Percentiles rank a stretch among this genome's conserved stretches.
phyloP scores from a whole-genome alignment of 2,329 filamentous ascomycete species.

The Herpotrichia juniperi region DNA sequence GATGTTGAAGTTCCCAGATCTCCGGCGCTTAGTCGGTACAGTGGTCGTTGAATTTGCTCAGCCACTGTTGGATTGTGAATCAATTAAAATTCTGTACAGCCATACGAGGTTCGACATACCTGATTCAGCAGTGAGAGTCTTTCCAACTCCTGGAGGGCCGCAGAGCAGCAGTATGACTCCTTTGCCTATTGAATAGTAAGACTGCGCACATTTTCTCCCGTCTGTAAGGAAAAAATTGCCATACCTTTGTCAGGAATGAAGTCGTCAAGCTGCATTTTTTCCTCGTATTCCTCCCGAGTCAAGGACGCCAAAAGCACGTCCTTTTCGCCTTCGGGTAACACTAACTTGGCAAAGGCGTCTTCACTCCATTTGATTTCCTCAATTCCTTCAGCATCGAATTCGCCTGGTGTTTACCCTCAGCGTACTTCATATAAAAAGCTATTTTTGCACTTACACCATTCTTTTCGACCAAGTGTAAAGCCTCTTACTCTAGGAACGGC shows the following conservation, averaged over 20 bases:
- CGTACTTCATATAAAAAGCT: no score
- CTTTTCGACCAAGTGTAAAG: slow-evolving; percentile 14
- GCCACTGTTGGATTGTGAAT: slow-evolving; percentile 59
- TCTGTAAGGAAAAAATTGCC: slow-evolving; percentile 52
- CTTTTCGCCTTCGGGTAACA: slow-evolving; percentile 14
- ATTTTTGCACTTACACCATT: slow-evolving; percentile 11
- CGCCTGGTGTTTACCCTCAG: background rate
- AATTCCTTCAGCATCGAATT: slow-evolving; percentile 48
- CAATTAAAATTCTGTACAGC: slow-evolving; percentile 37
- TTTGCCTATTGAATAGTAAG: slow-evolving; percentile 57
- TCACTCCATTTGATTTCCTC: slow-evolving; percentile 58
- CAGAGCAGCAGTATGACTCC: slow-evolving; percentile 57
- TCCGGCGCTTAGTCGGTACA: slow-evolving; percentile 83
- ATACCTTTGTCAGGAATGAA: slow-evolving; percentile 75
- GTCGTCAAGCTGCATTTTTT: slow-evolving; percentile 64
- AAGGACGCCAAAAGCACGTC: slow-evolving; percentile 64
- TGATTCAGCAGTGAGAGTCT: slow-evolving; percentile 28
- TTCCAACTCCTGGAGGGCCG: slow-evolving; percentile 56
- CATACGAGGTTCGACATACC: slow-evolving; percentile 52
- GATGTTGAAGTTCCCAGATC: slow-evolving; percentile 66
- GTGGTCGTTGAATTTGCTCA: slow-evolving; percentile 77
- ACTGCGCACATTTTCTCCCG: slow-evolving; percentile 48
- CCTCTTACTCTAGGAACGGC: slow-evolving; percentile 9
- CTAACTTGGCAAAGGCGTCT: slow-evolving; percentile 67
- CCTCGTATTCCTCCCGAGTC: slow-evolving; percentile 66